Conservation (phyloP, 148 eudicot genomes). For the Rhododendron williamsianum region DNA sequence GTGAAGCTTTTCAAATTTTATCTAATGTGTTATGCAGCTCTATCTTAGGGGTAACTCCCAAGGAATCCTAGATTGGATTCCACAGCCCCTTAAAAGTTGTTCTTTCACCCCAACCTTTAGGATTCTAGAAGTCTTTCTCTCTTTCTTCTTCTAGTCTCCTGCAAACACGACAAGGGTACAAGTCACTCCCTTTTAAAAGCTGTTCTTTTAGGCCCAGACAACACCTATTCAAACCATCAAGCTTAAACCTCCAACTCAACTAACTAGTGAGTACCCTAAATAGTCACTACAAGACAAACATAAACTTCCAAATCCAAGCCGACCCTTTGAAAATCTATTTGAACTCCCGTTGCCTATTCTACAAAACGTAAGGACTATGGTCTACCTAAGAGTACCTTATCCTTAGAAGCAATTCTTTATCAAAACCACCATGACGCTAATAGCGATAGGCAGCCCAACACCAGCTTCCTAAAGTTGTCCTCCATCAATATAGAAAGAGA, state of each 20-base stretch:
- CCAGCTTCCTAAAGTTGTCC: not conserved
- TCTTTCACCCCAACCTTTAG: not conserved
- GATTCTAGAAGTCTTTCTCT: not conserved
- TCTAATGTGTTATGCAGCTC: not conserved
- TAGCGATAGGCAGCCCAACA: not conserved
- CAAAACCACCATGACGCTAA: not conserved
- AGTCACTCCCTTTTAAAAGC: not conserved
- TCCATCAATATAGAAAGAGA: not conserved
- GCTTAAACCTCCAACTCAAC: not conserved
- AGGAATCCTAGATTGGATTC: not conserved
- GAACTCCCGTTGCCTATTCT: not conserved
- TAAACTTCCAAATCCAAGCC: not conserved
- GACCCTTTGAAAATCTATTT: not conserved
- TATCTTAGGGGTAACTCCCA: not conserved
- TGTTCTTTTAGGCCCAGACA: not conserved
- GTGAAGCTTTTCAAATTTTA: not conserved
- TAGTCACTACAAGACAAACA: not conserved
- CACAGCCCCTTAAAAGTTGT: not conserved
- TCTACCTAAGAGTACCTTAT: not conserved
- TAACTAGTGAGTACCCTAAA: not conserved
- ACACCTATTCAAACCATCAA: not conserved
- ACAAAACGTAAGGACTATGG: not conserved
- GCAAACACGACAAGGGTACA: not conserved
- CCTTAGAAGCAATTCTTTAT: not conserved
- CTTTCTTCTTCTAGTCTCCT: not conserved